Percentiles rank a stretch among this genome's conserved stretches.
phyloP scores from a whole-genome alignment of 2,329 filamentous ascomycete species.

The Phialocephala subalpina region DNA sequence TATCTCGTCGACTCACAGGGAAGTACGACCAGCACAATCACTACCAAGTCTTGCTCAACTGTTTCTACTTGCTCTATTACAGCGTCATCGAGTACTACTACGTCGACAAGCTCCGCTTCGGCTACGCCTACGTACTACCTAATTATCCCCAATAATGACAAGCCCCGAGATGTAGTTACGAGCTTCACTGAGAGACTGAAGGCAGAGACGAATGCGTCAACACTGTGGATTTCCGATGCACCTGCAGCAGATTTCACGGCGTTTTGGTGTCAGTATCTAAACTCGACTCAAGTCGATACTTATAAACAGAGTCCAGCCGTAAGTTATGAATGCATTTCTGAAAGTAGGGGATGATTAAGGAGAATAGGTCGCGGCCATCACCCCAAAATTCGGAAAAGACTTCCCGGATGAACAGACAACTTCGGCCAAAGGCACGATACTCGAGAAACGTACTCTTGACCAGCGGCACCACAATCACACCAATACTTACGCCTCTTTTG shows the following conservation, averaged over 20 bases:
- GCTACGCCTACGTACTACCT: neutral
- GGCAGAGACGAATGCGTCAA: neutral
- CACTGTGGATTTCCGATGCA: neutral
- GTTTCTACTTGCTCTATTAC: neutral
- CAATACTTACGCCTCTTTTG: neutral
- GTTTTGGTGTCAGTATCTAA: neutral
- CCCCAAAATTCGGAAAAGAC: neutral
- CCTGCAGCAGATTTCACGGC: neutral
- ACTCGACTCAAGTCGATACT: neutral
- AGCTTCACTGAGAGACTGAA: neutral
- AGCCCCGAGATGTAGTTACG: neutral
- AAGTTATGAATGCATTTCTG: neutral
- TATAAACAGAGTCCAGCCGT: neutral
- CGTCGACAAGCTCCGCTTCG: neutral
- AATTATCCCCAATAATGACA: neutral
- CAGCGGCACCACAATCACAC: neutral
- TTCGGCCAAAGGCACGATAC: neutral
- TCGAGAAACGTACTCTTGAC: neutral
- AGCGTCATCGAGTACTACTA: neutral
- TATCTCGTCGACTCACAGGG: neutral
- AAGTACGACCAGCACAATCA: neutral
- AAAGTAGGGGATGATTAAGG: no score
- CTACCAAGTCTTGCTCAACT: neutral
- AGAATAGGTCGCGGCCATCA: neutral
- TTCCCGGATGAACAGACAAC: no score